Conservation (phyloP, 148 eudicot species). For the Nyssa sinensis region DNA sequence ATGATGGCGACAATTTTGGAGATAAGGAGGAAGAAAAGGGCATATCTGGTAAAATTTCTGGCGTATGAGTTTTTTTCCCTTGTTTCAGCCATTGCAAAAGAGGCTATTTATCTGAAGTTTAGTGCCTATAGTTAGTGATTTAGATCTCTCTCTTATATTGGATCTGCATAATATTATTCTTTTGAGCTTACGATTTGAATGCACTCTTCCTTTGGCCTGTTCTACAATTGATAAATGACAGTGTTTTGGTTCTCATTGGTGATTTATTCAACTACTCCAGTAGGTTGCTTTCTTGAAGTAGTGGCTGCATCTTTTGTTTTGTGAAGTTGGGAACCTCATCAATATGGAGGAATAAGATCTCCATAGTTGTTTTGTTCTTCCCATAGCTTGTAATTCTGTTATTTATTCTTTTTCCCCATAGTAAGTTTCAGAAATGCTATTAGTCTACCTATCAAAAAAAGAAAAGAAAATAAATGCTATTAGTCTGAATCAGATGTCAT, state of each 20-base stretch:
- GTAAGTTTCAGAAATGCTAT: no score
- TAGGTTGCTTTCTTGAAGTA: neutral
- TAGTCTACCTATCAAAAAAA: no score
- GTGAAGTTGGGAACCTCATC: neutral
- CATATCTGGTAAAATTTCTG: constrained; percentile 51
- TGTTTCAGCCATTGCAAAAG: neutral
- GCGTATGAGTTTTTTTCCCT: constrained; percentile 39
- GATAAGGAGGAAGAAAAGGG: constrained; percentile 51
- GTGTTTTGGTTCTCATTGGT: neutral
- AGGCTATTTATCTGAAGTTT: neutral
- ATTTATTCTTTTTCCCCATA: no score
- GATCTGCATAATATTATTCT: neutral
- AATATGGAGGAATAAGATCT: neutral
- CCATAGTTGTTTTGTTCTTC: no score
- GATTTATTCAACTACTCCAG: neutral
- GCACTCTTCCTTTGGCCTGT: neutral
- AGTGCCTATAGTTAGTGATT: neutral
- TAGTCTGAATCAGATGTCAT: no score
- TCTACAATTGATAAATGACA: neutral
- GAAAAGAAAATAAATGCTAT: no score
- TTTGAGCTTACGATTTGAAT: neutral
- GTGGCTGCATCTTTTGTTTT: neutral
- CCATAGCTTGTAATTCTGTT: no score
- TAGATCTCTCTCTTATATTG: neutral
- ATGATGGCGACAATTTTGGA: constrained; percentile 37